Evolutionary conservation across 2,329 filamentous ascomycete genomes (phyloP).

Genomic region (Colletotrichum truncatum): DNA sequence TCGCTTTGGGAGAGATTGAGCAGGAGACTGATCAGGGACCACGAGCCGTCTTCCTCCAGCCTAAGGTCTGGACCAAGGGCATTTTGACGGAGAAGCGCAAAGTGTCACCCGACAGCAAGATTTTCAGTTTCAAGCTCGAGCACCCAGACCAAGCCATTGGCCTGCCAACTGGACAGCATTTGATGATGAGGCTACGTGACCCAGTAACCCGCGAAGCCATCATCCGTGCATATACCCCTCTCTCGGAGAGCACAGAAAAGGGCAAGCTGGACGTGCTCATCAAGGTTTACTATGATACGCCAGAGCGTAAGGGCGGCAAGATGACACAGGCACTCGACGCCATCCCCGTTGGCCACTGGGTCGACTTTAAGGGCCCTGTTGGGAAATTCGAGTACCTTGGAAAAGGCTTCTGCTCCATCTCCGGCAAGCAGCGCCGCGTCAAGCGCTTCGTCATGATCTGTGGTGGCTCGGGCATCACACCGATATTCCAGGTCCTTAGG

Average conservation of each 20-base stretch:
- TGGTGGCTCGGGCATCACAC: constrained; percentile 90
- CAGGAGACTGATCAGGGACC: constrained; percentile 44
- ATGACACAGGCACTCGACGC: constrained; percentile 85
- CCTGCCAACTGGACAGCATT: constrained; percentile 84
- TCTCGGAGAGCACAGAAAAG: constrained; percentile 68
- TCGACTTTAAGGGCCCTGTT: constrained; percentile 89
- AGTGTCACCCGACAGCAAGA: constrained; percentile 80
- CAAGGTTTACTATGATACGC: constrained; percentile 79
- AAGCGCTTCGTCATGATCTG: constrained; percentile 86
- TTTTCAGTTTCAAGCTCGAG: constrained; percentile 84
- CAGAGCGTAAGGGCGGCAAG: constrained; percentile 70
- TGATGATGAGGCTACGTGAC: constrained; percentile 84
- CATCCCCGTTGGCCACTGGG: constrained; percentile 74
- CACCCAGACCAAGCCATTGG: constrained; percentile 76
- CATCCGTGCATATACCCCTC: constrained; percentile 87
- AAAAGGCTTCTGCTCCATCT: constrained; percentile 69
- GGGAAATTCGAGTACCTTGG: constrained; percentile 86
- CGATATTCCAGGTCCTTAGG: constrained; percentile 84
- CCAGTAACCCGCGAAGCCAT: constrained; percentile 75
- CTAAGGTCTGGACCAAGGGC: constrained; percentile 78
- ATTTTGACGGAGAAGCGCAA: constrained; percentile 73
- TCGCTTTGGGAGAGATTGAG: constrained; percentile 56
- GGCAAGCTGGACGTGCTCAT: constrained; percentile 80
- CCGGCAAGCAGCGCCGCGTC: constrained; percentile 64
- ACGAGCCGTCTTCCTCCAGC: constrained; percentile 73